phyloP scores from a whole-genome alignment of 73 alveolate species.

The Diophrys appendiculata region DNA sequence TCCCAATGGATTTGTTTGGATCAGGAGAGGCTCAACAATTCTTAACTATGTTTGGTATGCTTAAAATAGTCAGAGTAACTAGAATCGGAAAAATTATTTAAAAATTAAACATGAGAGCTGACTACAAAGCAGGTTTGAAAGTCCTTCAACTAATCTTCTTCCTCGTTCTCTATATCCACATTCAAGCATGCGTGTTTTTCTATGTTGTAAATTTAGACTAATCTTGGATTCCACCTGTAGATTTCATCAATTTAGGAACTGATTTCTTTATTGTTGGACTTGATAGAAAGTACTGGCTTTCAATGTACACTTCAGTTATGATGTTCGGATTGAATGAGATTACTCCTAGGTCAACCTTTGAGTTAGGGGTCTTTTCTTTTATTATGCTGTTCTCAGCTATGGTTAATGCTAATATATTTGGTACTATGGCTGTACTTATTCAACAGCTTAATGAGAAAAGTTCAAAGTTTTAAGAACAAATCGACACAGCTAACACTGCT shows the following conservation, averaged over 20 bases:
- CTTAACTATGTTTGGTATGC: conserved; percentile 25
- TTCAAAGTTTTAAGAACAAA: conserved; percentile 22
- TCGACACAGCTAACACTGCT: conserved; percentile 60
- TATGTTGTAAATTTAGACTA: conserved; percentile 8
- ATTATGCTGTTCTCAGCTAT: conserved; percentile 19
- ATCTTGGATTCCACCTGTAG: conserved; percentile 31
- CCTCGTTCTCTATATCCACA: conserved; percentile 32
- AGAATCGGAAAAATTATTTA: conserved; percentile 33
- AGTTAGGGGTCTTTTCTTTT: neutral
- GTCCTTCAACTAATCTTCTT: conserved; percentile 12
- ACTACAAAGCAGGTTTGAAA: conserved; percentile 2
- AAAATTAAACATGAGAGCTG: conserved; percentile 18
- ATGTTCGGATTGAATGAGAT: conserved; percentile 15
- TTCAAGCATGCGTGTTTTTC: conserved; percentile 25
- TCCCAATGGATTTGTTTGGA: neutral
- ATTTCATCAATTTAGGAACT: conserved; percentile 5
- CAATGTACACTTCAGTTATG: conserved; percentile 27
- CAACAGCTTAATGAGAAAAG: conserved; percentile 28
- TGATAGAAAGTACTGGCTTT: neutral
- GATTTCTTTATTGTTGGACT: neutral
- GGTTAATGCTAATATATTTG: conserved; percentile 27
- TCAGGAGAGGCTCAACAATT: neutral
- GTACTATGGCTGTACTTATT: conserved; percentile 39
- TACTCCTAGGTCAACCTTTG: conserved; percentile 7
- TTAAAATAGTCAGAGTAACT: conserved; percentile 51